Evolutionary conservation across 1,284 basidiomycete genomes (phyloP).

Genomic region (Pascua guehoae): DNA sequence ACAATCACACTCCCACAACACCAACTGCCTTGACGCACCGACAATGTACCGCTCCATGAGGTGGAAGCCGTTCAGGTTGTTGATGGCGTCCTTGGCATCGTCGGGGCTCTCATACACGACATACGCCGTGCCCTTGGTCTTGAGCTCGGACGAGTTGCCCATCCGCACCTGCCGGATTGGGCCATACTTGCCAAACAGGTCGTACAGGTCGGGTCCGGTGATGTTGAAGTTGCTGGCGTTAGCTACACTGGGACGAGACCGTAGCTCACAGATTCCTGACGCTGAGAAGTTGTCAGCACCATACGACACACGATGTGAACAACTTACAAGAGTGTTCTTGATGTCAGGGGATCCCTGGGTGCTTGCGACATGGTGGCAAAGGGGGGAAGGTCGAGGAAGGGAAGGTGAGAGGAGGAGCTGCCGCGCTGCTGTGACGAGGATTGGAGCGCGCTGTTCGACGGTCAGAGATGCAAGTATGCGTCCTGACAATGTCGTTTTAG

Average conservation of each 20-base stretch:
- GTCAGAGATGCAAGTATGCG: too few species aligned
- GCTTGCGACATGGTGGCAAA: slow-evolving; percentile 27
- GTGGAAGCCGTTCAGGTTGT: slow-evolving; percentile 97
- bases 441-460: too few species aligned
- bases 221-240: slow-evolving; percentile 76
- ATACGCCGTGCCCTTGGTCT: slow-evolving; percentile 94
- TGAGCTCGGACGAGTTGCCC: slow-evolving; percentile 71
- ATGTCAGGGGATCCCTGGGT: slow-evolving; percentile 34
- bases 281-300: slow-evolving; percentile 21
- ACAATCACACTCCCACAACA: background rate
- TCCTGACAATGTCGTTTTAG: too few species aligned
- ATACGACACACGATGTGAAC: background rate
- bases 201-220: slow-evolving; percentile 84
- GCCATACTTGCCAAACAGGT: slow-evolving; percentile 96
- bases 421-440: background rate
- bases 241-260: background rate
- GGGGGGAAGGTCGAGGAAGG: background rate
- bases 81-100: slow-evolving; percentile 90
- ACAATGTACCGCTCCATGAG: slow-evolving; percentile 96
- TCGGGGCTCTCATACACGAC: slow-evolving; percentile 58
- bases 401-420: background rate
- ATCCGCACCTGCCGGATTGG: slow-evolving; percentile 93
- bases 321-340: slow-evolving; percentile 46
- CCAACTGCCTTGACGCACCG: slow-evolving; percentile 43
- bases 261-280: slow-evolving; percentile 47